These are phyloP conservation scores for Viola odorata DNA, from an alignment of 345 rosid genomes.

Conservation along the genomic window DNA sequence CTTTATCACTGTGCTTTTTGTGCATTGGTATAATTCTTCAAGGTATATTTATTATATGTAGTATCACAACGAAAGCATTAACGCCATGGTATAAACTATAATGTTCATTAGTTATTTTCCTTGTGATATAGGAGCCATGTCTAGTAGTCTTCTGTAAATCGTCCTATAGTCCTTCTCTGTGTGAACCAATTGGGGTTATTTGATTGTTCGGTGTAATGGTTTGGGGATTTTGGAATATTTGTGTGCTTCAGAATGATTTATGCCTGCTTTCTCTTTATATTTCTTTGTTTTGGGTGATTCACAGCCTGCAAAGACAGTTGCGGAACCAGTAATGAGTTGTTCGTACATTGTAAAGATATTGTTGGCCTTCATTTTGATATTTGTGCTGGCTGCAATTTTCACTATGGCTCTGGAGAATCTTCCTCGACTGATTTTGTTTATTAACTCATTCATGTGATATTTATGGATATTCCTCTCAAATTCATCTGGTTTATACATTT, in stretches of 20 bases:
- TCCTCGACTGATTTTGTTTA: slow-evolving; percentile 43
- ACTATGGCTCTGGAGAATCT: slow-evolving; percentile 77
- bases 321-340: slow-evolving; percentile 17
- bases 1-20: too few species aligned
- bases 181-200: not conserved
- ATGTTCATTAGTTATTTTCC: too few species aligned
- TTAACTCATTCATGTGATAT: slow-evolving; percentile 41
- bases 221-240: too few species aligned
- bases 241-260: not conserved
- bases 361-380: slow-evolving; percentile 57
- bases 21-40: too few species aligned
- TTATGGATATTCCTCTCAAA: not conserved
- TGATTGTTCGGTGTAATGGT: not conserved
- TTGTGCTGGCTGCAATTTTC: slow-evolving; percentile 57
- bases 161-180: not conserved
- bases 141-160: not conserved
- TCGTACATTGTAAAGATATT: slow-evolving; percentile 52
- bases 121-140: not conserved
- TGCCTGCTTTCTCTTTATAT: not conserved
- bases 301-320: slow-evolving; percentile 6
- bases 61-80: too few species aligned
- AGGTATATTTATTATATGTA: too few species aligned
- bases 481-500: not conserved
- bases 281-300: slow-evolving; percentile 5
- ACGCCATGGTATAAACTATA: too few species aligned